These are phyloP conservation scores for Phascolomyces articulosus DNA, from an alignment of 371 early-diverging fungal genomes.

Conservation along the genomic window DNA sequence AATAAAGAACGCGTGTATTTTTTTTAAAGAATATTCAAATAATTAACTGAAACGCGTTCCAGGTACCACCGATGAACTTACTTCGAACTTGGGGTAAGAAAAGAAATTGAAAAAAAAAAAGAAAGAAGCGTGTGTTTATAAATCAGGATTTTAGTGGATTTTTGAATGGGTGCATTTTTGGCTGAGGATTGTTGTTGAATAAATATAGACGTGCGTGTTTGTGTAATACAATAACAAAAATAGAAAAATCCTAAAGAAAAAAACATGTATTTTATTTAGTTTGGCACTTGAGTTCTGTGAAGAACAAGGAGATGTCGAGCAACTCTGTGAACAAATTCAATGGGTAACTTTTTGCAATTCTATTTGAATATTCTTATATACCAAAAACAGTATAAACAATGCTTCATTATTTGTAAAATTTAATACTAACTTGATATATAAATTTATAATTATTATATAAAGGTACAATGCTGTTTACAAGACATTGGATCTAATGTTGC, in stretches of 20 bases:
- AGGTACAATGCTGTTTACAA: slow-evolving; percentile 90
- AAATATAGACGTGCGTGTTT: not conserved
- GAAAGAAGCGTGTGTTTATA: no score
- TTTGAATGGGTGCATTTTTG: no score
- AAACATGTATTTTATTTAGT: slow-evolving; percentile 28
- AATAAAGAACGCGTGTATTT: not conserved
- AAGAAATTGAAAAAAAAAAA: no score
- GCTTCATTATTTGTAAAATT: not conserved
- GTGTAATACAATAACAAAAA: not conserved
- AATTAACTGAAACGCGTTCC: not conserved
- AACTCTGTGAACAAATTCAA: slow-evolving; percentile 11
- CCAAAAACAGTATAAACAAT: not conserved
- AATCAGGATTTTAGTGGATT: no score
- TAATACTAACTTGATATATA: no score
- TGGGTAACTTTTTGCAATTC: slow-evolving; percentile 11
- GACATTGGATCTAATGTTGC: slow-evolving; percentile 92
- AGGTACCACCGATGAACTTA: slow-evolving; percentile 64
- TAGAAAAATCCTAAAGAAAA: slow-evolving; percentile 3
- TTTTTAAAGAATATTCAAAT: slow-evolving; percentile 1
- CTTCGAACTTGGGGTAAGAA: slow-evolving; percentile 47
- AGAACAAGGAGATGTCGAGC: slow-evolving; percentile 3
- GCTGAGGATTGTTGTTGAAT: no score
- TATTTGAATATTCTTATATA: no score
- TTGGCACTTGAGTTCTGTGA: slow-evolving; percentile 74
- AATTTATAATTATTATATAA: no score